Base-by-base conservation (phyloP, 2,329 filamentous ascomycete species). In the Cercospora janseana region DNA sequence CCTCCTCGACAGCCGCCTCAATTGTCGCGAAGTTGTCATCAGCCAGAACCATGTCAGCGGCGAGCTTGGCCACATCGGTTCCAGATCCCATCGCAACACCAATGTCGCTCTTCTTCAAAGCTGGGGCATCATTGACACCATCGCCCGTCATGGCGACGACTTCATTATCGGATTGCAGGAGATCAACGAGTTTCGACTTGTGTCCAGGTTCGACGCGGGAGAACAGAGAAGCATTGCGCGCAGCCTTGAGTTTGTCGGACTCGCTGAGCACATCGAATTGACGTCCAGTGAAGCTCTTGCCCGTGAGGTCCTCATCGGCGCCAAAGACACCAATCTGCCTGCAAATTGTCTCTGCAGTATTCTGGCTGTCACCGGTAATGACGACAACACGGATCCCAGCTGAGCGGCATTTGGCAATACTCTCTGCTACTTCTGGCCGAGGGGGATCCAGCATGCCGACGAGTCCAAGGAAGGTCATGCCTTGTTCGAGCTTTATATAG, bases 1-100 rank as follows among this genome's bases (percentile, higher is more conserved):
- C 93, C 73, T 98, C 93, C 70, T 98, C 93, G 57, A 98, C 91
- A 42, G 93, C 93, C 49, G 89, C 79, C 69, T 95, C 88, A 61
- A 98, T 98, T 3, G 93, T 98, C 55, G 93, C 93, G 70, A 98
- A 98, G 78, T 98, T 98, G 74, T 96, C 90, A 73, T 98, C 94
- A 20, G 91, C 88, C 44, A 98, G 85, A 44, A 98, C 92, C 93
- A 98, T 98, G 69, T 98, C 93, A 51, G 94, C 89, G 23, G 93
- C 93, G 59, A 98, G 77, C 75, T 95, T 96, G 52, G 93, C 88
- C 23, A 98, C 93, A 69, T 98, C 93, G 20, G 93, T 98, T 66
- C 93, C 93, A 49, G 89, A 93, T 44, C 93, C 94, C 93, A 98
- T 98, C 51, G 93, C 94, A 55, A 98, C 90, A 73, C 93, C 93